phyloP scores from a whole-genome alignment of 169 alveolate species.

The Besnoitia besnoiti region DNA sequence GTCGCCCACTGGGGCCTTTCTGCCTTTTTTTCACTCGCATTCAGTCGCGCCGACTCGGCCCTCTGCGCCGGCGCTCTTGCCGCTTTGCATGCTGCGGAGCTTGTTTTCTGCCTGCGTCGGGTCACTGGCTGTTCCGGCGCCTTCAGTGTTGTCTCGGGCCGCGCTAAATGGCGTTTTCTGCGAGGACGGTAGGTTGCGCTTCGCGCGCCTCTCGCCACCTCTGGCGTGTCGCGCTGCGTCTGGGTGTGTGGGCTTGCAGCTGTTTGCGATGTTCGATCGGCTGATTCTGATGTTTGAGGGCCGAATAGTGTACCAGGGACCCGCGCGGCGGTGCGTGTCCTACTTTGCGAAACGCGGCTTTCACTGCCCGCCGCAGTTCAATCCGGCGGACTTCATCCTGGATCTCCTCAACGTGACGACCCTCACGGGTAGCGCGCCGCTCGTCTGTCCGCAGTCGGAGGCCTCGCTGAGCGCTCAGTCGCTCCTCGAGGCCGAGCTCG shows the following conservation, averaged over 20 bases:
- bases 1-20: too few species aligned
- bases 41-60: too few species aligned
- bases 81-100: too few species aligned
- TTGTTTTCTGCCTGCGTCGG: too few species aligned
- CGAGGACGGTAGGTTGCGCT: too few species aligned
- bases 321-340: constrained; percentile 71
- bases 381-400: constrained; percentile 76
- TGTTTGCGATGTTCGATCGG: constrained; percentile 79
- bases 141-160: too few species aligned
- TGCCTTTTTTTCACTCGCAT: too few species aligned
- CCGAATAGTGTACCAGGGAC: constrained; percentile 78
- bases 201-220: neutral
- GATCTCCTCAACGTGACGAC: constrained; percentile 53
- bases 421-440: neutral
- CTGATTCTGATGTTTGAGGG: constrained; percentile 81
- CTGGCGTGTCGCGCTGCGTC: neutral
- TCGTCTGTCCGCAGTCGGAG: constrained; percentile 35
- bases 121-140: too few species aligned
- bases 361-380: constrained; percentile 74
- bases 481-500: constrained; percentile 1
- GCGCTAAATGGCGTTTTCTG: too few species aligned
- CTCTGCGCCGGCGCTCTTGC: too few species aligned
- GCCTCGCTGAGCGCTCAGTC: constrained; percentile 23
- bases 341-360: constrained; percentile 71
- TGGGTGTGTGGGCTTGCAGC: constrained; percentile 33